Evolutionary conservation across 495 filamentous ascomycete genomes (phyloP), one percentile per base, ranked within the genome.

Genomic region (Lepidopterella palustris): DNA sequence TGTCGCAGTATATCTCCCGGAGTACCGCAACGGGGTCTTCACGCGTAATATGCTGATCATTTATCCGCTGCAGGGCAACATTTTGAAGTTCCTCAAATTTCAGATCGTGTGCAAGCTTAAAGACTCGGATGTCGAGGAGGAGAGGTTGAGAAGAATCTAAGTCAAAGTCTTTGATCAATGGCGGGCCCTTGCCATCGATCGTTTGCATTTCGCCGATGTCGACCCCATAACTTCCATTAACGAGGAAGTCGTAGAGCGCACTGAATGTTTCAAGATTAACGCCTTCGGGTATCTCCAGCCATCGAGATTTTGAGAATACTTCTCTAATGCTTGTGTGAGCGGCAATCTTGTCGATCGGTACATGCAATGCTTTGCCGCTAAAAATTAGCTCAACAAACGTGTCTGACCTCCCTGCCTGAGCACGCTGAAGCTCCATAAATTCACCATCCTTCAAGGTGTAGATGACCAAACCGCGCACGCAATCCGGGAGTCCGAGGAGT

Each of bases 1-100:
- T 47, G 18, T 32, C 55, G 20, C 39, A 31, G 31, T 55, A 67
- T 2, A 67, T 48, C 18, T 53, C 61, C 27, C 31, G 29, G 18
- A 67, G 62, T 3, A 68, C 24, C 4, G 20, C 28, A 8, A 68
- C 23, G 0, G 62, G 65, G 31, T 68, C 65, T 57, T 65, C 62
- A n/a, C 45, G 50, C 20, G 62, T 57, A 39, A 49, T 55, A 51
- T 21, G 31, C 20, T 61, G 65, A 1, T 18, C n/a, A 8, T 59
- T 54, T 5, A 67, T 15, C 8, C 61, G 25, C 5, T 64, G 23
- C 13, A 67, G 31, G 4, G 65, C 61, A 11, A 59, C 40, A 6
- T 9, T 42, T 40, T 61, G 58, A 23, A 67, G 21, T 3, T 67
- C 61, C 13, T 60, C 53, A 25, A 64, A 64, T 18, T 45, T 27